A percentile compares a stretch with the other conserved stretches of the same genome.
These are phyloP conservation scores for Dactylellina cionopaga DNA, from an alignment of 2,329 filamentous ascomycete species.

Conservation along the genomic window DNA sequence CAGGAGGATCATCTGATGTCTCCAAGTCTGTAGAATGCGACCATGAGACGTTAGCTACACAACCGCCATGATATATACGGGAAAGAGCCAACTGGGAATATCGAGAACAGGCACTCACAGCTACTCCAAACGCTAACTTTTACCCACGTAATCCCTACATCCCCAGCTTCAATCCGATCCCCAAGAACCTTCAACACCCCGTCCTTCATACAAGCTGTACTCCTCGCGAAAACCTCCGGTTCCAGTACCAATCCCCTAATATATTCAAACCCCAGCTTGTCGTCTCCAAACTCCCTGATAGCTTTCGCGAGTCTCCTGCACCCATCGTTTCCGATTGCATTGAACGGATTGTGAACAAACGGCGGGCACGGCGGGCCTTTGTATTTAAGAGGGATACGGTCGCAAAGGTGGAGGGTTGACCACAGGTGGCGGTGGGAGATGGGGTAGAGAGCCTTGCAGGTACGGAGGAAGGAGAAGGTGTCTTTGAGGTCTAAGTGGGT, in stretches of 20 bases:
- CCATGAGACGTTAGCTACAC: not conserved
- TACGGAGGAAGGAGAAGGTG: conserved; percentile 28
- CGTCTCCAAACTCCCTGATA: conserved; percentile 17
- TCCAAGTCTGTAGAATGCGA: conserved; percentile 31
- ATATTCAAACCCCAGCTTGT: conserved; percentile 22
- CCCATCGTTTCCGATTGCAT: conserved; percentile 36
- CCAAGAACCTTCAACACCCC: conserved; percentile 32
- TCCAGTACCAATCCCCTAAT: conserved; percentile 36
- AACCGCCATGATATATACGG: not conserved
- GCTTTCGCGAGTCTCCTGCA: conserved; percentile 11
- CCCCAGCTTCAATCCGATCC: conserved; percentile 20
- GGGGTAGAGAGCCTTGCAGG: conserved; percentile 37
- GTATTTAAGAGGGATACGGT: conserved; percentile 30
- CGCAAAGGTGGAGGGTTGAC: conserved; percentile 40
- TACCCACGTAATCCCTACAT: conserved; percentile 26
- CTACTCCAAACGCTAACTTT: conserved; percentile 47
- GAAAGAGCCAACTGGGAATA: not conserved
- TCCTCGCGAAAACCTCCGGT: conserved; percentile 35
- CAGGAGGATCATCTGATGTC: conserved; percentile 21
- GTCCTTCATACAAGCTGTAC: conserved; percentile 30
- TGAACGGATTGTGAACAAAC: conserved; percentile 16
- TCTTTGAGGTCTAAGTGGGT: conserved; percentile 23
- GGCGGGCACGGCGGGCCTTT: conserved; percentile 39
- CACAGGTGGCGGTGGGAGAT: conserved; percentile 31
- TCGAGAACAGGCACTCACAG: conserved; percentile 16